These are phyloP conservation scores for Podospora didyma DNA, from an alignment of 495 filamentous ascomycete species.

Conservation along the genomic window DNA sequence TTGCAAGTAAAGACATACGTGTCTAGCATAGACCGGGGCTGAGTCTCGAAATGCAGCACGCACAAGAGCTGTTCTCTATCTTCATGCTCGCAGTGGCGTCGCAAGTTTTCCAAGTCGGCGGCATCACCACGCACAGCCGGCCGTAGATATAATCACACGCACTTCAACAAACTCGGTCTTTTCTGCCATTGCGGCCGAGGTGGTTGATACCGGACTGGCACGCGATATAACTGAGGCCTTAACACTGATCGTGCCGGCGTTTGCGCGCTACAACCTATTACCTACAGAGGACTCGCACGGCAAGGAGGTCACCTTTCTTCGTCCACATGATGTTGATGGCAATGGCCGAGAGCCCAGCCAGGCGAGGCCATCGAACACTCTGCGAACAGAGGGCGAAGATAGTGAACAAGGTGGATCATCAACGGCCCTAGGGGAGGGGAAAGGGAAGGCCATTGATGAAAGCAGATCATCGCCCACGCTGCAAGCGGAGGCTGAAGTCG, in stretches of 20 bases:
- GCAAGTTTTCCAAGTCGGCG: not conserved
- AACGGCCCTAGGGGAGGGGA: not conserved
- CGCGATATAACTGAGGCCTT: conserved; percentile 1
- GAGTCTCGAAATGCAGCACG: conserved; percentile 1
- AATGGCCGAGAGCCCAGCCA: not conserved
- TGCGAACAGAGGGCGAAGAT: not conserved
- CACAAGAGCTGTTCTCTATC: conserved; percentile 2
- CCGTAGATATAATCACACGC: not conserved
- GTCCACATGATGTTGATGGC: not conserved
- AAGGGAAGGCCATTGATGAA: not conserved
- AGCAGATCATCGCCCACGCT: not conserved
- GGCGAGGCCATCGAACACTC: not conserved
- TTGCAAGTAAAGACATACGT: not conserved
- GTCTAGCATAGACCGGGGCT: not conserved
- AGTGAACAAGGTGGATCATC: not conserved
- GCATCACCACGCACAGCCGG: not conserved
- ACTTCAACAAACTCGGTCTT: not conserved
- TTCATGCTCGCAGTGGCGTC: not conserved
- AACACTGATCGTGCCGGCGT: not conserved
- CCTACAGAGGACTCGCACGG: not conserved
- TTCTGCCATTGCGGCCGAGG: not conserved
- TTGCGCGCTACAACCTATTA: not conserved
- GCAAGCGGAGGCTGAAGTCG: not conserved
- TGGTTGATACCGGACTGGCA: not conserved
- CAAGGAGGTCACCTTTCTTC: not conserved